Conservation (phyloP, 345 rosid genomes). For the Bruguiera gymnorhiza region DNA sequence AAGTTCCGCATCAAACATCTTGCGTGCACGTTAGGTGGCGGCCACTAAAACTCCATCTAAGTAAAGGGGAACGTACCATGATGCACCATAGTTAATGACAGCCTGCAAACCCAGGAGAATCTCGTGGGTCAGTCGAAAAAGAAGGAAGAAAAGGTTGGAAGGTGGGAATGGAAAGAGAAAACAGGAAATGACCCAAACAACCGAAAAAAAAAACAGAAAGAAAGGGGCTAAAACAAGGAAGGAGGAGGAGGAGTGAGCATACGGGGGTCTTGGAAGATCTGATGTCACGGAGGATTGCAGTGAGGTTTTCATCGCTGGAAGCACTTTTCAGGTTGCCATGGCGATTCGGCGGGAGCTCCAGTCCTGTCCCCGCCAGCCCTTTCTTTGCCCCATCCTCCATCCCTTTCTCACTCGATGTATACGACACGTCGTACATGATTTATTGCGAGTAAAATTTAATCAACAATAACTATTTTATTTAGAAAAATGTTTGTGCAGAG, state of each 20-base stretch:
- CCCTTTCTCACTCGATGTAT: not conserved
- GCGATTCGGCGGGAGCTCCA: conserved; percentile 34
- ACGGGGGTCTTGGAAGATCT: conserved; percentile 52
- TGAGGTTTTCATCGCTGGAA: conserved; percentile 41
- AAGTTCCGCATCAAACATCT: conserved; percentile 50
- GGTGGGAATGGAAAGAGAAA: not conserved
- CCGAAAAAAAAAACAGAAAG: not conserved
- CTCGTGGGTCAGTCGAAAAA: no score
- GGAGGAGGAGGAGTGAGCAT: not conserved
- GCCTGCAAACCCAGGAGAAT: conserved; percentile 33
- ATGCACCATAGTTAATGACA: conserved; percentile 61
- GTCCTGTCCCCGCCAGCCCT: conserved; percentile 32
- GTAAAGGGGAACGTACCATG: conserved; percentile 36
- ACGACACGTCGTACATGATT: no score
- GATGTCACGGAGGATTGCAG: conserved; percentile 40
- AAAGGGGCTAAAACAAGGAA: not conserved
- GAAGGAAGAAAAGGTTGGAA: no score
- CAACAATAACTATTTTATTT: accelerated
- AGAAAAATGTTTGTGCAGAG: accelerated
- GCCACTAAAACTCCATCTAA: not conserved
- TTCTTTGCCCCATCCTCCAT: conserved; percentile 25
- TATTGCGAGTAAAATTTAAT: no score
- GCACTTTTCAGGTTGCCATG: conserved; percentile 53
- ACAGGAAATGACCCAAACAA: not conserved
- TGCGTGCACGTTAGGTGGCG: conserved; percentile 13